A percentile compares a stretch with the other conserved stretches of the same genome.
Evolutionary conservation across 2,329 filamentous ascomycete genomes (phyloP).

Genomic region (Thielaviopsis euricoi): DNA sequence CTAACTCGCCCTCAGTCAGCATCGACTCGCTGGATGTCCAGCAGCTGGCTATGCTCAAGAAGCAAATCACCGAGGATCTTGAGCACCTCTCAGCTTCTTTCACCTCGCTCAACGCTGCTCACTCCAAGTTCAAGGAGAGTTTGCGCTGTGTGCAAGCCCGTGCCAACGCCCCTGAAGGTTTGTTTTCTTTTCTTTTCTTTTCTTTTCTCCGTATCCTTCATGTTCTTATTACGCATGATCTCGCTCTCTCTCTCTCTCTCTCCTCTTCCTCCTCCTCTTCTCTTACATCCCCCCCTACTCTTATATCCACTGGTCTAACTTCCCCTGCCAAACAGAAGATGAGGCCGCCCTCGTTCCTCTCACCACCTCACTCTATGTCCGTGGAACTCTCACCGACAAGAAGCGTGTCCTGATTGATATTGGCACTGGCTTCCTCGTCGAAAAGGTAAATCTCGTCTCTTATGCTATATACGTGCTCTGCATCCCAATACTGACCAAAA

Average conservation of each 20-base stretch:
- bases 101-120: slow-evolving; percentile 73
- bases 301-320: no score
- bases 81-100: slow-evolving; percentile 87
- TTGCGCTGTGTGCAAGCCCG: slow-evolving; percentile 51
- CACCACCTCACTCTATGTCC: slow-evolving; percentile 88
- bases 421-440: slow-evolving; percentile 85
- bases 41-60: slow-evolving; percentile 83
- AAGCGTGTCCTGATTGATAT: slow-evolving; percentile 78
- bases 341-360: slow-evolving; percentile 73
- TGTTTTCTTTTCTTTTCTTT: neutral
- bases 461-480: neutral
- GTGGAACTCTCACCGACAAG: slow-evolving; percentile 58
- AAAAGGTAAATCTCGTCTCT: slow-evolving; percentile 47
- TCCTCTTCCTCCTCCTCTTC: no score
- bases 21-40: slow-evolving; percentile 64
- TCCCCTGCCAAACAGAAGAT: slow-evolving; percentile 15
- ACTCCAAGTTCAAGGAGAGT: slow-evolving; percentile 84
- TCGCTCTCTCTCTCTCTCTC: no score
- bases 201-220: no score
- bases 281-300: no score
- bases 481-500: neutral
- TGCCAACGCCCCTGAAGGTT: slow-evolving; percentile 15
- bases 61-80: slow-evolving; percentile 89
- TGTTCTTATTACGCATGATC: no score
- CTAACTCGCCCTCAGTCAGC: slow-evolving; percentile 25